phyloP scores from a whole-genome alignment of 1,284 basidiomycete genomes.

The Cutaneotrichosporon cutaneum region DNA sequence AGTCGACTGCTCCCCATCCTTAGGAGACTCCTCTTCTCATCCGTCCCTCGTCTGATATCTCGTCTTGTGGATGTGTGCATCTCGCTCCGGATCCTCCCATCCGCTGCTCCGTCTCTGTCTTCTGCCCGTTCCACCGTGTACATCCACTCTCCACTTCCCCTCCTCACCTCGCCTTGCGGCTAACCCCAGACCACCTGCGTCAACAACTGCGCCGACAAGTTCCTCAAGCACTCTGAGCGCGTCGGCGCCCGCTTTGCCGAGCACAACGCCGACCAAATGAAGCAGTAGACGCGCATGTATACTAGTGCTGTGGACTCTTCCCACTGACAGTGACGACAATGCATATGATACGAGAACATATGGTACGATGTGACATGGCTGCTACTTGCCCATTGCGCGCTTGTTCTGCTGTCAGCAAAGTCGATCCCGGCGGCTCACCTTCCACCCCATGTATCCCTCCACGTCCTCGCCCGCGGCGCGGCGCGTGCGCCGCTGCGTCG shows the following conservation, averaged over 20 bases:
- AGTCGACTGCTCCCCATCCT: too few species aligned
- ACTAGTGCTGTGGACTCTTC: not conserved
- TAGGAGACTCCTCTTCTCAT: too few species aligned
- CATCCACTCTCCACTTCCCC: not conserved
- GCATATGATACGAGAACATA: constrained; percentile 1
- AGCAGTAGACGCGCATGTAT: constrained; percentile 10
- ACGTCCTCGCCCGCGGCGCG: constrained; percentile 27
- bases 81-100: too few species aligned
- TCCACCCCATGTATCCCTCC: constrained; percentile 41
- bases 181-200: constrained; percentile 58
- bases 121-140: not conserved
- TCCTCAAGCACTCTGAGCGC: constrained; percentile 93
- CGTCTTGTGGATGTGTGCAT: too few species aligned
- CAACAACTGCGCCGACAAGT: constrained; percentile 77
- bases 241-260: constrained; percentile 90
- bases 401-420: constrained; percentile 13
- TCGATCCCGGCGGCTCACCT: constrained; percentile 30
- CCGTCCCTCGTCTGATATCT: too few species aligned
- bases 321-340: not conserved
- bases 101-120: too few species aligned
- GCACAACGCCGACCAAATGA: constrained; percentile 62
- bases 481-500: constrained; percentile 21
- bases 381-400: constrained; percentile 11
- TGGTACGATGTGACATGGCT: not conserved
- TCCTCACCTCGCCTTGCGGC: not conserved